These are phyloP conservation scores for Phellopilus nigrolimitatus DNA, from an alignment of 1,284 basidiomycete species.

Conservation along the genomic window DNA sequence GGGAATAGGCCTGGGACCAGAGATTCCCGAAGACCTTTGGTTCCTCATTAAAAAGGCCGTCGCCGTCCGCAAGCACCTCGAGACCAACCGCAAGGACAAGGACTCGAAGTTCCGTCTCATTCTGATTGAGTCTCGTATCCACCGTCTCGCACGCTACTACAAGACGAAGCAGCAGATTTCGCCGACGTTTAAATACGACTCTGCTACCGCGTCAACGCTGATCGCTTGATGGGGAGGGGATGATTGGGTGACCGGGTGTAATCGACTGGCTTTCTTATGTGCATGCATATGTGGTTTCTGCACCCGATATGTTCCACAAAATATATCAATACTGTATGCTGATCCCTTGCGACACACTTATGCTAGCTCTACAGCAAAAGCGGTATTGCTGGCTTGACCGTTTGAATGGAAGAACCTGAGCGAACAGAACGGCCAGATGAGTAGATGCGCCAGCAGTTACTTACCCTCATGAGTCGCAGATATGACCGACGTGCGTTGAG, in stretches of 20 bases:
- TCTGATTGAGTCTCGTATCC: conserved; percentile 98
- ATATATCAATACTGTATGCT: too few relatives aligned
- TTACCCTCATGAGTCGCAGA: too few relatives aligned
- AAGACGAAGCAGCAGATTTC: conserved; percentile 97
- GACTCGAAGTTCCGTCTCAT: conserved; percentile 98
- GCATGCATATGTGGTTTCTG: too few relatives aligned
- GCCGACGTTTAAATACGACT: conserved; percentile 97
- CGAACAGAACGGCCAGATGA: too few relatives aligned
- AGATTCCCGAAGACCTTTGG: conserved; percentile 99
- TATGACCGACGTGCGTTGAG: too few relatives aligned
- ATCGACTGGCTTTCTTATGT: too few relatives aligned
- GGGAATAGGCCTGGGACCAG: conserved; percentile 88
- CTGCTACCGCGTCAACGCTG: conserved; percentile 84
- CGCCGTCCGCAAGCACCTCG: conserved; percentile 97
- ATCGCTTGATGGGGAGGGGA: conserved; percentile 57
- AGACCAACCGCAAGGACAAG: conserved; percentile 98
- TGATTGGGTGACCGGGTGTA: not conserved
- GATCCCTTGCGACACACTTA: too few relatives aligned
- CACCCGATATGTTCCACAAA: too few relatives aligned
- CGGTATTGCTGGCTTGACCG: too few relatives aligned
- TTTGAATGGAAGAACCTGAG: too few relatives aligned
- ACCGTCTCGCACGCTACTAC: conserved; percentile 95
- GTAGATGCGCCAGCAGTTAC: too few relatives aligned
- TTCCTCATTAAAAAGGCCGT: conserved; percentile 99
- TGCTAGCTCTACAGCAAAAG: too few relatives aligned